Evolutionary conservation across 257 asterid species (phyloP), one percentile per base, ranked within the genome.

Genomic region (Paulownia fortunei): DNA sequence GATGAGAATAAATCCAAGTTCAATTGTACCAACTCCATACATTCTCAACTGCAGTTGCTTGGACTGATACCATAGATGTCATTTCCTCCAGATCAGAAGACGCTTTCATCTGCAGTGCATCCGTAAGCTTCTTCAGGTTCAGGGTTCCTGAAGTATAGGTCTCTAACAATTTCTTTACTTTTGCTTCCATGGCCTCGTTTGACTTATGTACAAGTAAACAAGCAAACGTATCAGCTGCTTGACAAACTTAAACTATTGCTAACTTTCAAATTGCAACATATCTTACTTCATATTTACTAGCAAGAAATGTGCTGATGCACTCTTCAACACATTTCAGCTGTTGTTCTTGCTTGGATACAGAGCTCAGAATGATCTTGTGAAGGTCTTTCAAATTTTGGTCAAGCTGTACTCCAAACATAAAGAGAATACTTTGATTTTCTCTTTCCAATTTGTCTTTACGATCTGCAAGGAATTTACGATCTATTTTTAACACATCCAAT

Each of bases 361-460:
- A 88, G 79, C 88, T 82, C 46, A 85, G 79, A 59, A 93, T 79
- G 76, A 74, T 82, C 77, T 84, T 80, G 47, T 91, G 95, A 67
- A 93, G 92, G 79, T 87, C 89, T 63, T 89, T 88, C 79, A 93
- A 84, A 76, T 92, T 86, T 71, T 76, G 77, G 30, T 88, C 94
- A 62, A 91, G 90, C 79, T 83, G 90, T 65, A 79, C 86, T 71
- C 92, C 97, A 80, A 93, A 91, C 51, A 79, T 69, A 52, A 67
- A 84, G 24, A 93, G 92, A 77, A 89, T 74, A 79, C 72, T 83
- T 77, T 83, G 97, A 80, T 93, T 93, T 18, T 88, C 87, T 67
- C 77, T 83, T 78, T 91, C 97, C 79, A 93, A n/a, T 74, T 83
- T 88, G 75, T 89, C 91, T 84, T 93, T 93, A 44, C 83, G 80